A percentile compares a stretch with the other conserved stretches of the same genome.
These are phyloP conservation scores for Baudoinia panamericana DNA, from an alignment of 495 filamentous ascomycete species.

Conservation along the genomic window DNA sequence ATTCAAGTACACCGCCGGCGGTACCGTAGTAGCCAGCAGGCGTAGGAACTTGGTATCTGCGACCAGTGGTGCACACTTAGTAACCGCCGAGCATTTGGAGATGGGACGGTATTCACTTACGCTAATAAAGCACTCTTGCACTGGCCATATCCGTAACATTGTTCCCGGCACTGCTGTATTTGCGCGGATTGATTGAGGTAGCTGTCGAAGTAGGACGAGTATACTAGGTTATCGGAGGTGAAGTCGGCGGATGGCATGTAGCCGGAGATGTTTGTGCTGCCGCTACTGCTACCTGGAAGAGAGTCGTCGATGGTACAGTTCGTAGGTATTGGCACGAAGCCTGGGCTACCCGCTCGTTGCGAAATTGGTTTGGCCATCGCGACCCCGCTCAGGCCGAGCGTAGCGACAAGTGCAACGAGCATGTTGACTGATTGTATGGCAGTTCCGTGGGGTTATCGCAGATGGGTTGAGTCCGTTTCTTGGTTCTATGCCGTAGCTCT, in stretches of 20 bases:
- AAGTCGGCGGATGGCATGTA: constrained; percentile 16
- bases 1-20: constrained; percentile 11
- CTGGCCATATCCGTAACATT: constrained; percentile 28
- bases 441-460: too few species aligned
- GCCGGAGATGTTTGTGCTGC: constrained; percentile 3
- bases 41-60: constrained; percentile 18
- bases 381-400: too few species aligned
- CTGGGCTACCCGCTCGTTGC: constrained; percentile 25
- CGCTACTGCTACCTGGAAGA: constrained; percentile 8
- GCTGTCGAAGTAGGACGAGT: constrained; percentile 19
- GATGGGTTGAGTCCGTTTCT: too few species aligned
- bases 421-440: too few species aligned
- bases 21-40: constrained; percentile 20
- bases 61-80: too few species aligned
- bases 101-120: too few species aligned
- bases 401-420: too few species aligned
- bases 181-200: constrained; percentile 7
- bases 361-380: too few species aligned
- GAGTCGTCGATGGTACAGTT: constrained; percentile 23
- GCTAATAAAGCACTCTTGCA: constrained; percentile 23
- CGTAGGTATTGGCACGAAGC: constrained; percentile 19
- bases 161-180: constrained; percentile 22
- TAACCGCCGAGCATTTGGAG: too few species aligned
- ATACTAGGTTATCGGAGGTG: constrained; percentile 12
- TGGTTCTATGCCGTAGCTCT: too few species aligned